A percentile compares a stretch with the other conserved stretches of the same genome.
Conservation (phyloP, 352 stramenopile genomes). For the Phytophthora sp. region DNA sequence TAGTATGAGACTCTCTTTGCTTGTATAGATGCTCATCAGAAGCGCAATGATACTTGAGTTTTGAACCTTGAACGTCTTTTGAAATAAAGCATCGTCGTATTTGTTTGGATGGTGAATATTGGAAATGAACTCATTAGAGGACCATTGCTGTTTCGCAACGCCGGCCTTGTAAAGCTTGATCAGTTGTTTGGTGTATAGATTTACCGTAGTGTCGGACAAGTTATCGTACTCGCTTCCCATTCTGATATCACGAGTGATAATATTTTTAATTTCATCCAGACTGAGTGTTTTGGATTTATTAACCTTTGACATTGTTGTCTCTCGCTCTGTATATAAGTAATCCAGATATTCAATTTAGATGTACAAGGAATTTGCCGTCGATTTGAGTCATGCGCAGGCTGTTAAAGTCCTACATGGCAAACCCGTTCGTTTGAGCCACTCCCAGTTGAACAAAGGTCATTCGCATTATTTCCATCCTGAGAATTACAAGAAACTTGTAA, state of each 20-base stretch:
- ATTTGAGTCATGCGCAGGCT: not conserved
- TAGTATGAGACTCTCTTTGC: not conserved
- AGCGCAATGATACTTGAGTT: not conserved
- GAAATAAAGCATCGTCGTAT: not conserved
- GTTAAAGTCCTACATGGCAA: not conserved
- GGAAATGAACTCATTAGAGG: not conserved
- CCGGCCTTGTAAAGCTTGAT: conserved; percentile 2
- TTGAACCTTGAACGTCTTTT: not conserved
- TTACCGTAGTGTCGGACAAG: not conserved
- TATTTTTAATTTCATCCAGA: conserved; percentile 2
- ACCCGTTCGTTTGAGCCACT: not conserved
- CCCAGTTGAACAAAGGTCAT: not conserved
- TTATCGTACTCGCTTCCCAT: not conserved
- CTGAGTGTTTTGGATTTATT: conserved; percentile 1
- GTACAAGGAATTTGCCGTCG: not conserved
- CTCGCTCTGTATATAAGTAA: not conserved
- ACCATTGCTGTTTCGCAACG: not conserved
- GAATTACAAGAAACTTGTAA: not conserved
- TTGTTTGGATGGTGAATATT: not conserved
- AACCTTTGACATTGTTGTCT: conserved; percentile 2
- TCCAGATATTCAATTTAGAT: conserved; percentile 4
- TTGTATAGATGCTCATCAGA: conserved; percentile 2
- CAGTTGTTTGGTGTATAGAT: not conserved
- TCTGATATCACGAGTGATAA: conserved; percentile 1
- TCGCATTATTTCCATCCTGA: not conserved